Percentiles rank a stretch among this genome's conserved stretches.
These are phyloP conservation scores for Ziziphus jujuba DNA, from an alignment of 306 rosid species.

Conservation along the genomic window DNA sequence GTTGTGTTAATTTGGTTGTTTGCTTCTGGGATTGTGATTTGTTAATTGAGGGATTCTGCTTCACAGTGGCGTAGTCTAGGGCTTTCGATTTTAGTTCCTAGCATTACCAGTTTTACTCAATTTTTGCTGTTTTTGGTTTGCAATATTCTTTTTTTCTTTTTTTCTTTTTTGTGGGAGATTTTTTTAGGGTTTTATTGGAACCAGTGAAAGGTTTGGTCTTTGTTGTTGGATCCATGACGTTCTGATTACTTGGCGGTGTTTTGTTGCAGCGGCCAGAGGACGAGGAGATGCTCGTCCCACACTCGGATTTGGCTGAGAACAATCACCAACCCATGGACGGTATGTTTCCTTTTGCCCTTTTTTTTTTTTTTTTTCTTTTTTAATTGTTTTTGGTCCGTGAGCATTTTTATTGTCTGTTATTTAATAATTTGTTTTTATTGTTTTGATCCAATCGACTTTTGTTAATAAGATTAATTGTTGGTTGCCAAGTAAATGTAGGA, in stretches of 20 bases:
- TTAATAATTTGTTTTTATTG: not conserved
- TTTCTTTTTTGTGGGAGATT: not conserved
- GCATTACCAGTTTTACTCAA: constrained; percentile 29
- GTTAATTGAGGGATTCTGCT: constrained; percentile 24
- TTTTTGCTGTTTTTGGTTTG: constrained; percentile 20
- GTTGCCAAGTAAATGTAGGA: constrained; percentile 3
- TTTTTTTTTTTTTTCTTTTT: too few relatives aligned
- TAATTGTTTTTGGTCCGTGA: constrained; percentile 36
- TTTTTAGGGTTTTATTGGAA: constrained; percentile 41
- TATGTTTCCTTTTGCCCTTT: constrained; percentile 10
- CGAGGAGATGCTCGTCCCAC: constrained; percentile 90
- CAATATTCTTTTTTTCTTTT: constrained; percentile 33
- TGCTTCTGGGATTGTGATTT: constrained; percentile 6
- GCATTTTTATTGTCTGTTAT: not conserved
- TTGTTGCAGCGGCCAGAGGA: constrained; percentile 80
- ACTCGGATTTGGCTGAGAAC: constrained; percentile 72
- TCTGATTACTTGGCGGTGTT: constrained; percentile 19
- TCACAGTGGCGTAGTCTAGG: constrained; percentile 31
- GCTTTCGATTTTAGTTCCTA: constrained; percentile 44
- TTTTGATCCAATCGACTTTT: not conserved
- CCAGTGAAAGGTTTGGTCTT: constrained; percentile 28
- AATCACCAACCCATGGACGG: constrained; percentile 94
- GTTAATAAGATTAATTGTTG: constrained; percentile 26
- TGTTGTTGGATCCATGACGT: constrained; percentile 41
- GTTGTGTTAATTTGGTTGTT: constrained; percentile 14